A percentile compares a stretch with the other conserved stretches of the same genome.
These are phyloP conservation scores for Sugiyamaella novakii DNA, from an alignment of 1,139 yeast species.

Conservation along the genomic window DNA sequence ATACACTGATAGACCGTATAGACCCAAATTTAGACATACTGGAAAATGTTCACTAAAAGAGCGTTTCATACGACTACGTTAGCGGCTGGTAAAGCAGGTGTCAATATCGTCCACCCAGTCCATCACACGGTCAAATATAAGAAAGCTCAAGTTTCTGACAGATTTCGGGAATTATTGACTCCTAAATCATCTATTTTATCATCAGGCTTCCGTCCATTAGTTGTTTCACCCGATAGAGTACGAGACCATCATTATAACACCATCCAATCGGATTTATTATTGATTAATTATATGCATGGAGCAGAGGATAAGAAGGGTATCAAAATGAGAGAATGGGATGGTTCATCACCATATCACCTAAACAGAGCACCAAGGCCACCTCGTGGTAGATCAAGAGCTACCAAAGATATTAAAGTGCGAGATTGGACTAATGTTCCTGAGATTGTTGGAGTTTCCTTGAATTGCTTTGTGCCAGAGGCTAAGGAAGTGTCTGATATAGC, in stretches of 20 bases:
- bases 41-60: slow-evolving; percentile 11
- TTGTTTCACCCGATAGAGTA: slow-evolving; percentile 78
- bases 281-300: slow-evolving; percentile 74
- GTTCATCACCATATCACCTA: slow-evolving; percentile 83
- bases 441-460: slow-evolving; percentile 64
- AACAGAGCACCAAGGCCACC: slow-evolving; percentile 63
- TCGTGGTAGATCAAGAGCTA: slow-evolving; percentile 51
- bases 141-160: slow-evolving; percentile 62
- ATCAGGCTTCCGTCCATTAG: slow-evolving; percentile 72
- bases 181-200: slow-evolving; percentile 55
- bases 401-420: slow-evolving; percentile 72
- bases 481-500: slow-evolving; percentile 72
- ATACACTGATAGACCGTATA: no score
- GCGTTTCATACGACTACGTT: slow-evolving; percentile 18
- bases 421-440: slow-evolving; percentile 70
- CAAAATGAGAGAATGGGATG: slow-evolving; percentile 84
- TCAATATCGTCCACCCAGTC: slow-evolving; percentile 80
- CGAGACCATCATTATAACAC: slow-evolving; percentile 74
- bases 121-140: slow-evolving; percentile 82
- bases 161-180: slow-evolving; percentile 62
- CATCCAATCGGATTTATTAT: slow-evolving; percentile 71
- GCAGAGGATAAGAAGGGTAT: slow-evolving; percentile 57
- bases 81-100: slow-evolving; percentile 54
- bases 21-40: no score
- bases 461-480: slow-evolving; percentile 77